Percentiles rank a stretch among this genome's conserved stretches.
phyloP scores from a whole-genome alignment of 768 basidiomycete species.

The Termitomyces sp. region DNA sequence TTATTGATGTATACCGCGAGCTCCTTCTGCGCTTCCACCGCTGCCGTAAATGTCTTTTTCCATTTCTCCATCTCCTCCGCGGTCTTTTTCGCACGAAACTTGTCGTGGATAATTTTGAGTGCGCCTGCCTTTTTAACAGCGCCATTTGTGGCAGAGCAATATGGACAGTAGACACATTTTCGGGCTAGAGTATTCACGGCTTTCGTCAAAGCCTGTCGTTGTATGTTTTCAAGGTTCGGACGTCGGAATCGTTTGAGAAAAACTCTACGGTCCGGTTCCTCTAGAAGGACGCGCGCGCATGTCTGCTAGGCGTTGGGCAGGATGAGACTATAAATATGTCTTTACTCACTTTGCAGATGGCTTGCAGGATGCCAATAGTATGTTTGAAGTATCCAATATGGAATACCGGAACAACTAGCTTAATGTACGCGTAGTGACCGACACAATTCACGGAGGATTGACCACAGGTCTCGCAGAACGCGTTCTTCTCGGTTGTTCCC shows the following conservation, averaged over 20 bases:
- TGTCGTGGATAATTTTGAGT: conserved; percentile 96
- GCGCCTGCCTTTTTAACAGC: conserved; percentile 95
- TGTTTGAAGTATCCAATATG: conserved; percentile 99
- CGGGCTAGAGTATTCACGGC: conserved; percentile 83
- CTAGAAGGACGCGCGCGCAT: conserved; percentile 88
- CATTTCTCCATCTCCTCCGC: conserved; percentile 86
- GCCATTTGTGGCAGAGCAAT: conserved; percentile 92
- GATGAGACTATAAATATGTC: background rate
- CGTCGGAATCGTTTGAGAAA: conserved; percentile 91
- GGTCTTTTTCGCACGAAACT: conserved; percentile 92
- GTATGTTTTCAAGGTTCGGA: conserved; percentile 89
- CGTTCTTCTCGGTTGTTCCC: conserved; percentile 94
- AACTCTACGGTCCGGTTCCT: conserved; percentile 79
- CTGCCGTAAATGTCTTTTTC: conserved; percentile 77
- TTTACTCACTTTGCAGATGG: conserved; percentile 86
- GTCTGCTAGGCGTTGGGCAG: conserved; percentile 45
- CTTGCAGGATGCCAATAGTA: conserved; percentile 88
- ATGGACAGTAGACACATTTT: conserved; percentile 89
- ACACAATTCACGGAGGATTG: conserved; percentile 91
- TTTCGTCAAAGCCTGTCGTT: conserved; percentile 79
- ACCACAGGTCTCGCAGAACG: conserved; percentile 94
- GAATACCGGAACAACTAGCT: conserved; percentile 93
- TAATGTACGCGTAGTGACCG: conserved; percentile 98
- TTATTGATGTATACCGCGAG: conserved; percentile 82
- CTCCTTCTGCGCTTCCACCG: conserved; percentile 86